phyloP scores from a whole-genome alignment of 768 basidiomycete species.

The Dictyophora rubrovolvata region DNA sequence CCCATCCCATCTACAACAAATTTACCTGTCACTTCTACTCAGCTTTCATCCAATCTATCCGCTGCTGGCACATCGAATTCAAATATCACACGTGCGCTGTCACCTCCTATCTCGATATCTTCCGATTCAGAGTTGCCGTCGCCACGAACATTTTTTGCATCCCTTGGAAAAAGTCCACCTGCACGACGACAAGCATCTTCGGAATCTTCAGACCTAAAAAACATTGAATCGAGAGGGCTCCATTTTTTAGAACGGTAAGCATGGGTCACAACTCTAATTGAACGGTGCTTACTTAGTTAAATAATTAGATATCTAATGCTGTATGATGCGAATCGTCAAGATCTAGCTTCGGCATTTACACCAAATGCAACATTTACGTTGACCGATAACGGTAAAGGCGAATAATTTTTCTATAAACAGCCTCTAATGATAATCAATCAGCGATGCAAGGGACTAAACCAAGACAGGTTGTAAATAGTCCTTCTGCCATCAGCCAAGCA shows the following conservation, averaged over 20 bases:
- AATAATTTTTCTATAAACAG: background rate
- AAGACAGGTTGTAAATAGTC: constrained; percentile 1
- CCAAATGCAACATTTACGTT: constrained; percentile 1
- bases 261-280: background rate
- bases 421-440: background rate
- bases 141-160: too few relatives aligned
- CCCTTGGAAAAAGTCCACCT: background rate
- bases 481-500: background rate
- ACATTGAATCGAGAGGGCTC: background rate
- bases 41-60: too few relatives aligned
- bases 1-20: too few relatives aligned
- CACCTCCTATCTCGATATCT: too few relatives aligned
- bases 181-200: background rate
- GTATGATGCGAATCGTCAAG: background rate
- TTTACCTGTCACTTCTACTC: too few relatives aligned
- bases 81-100: too few relatives aligned
- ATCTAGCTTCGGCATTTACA: background rate
- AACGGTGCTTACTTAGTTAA: background rate
- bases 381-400: background rate
- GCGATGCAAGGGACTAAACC: background rate
- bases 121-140: too few relatives aligned
- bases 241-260: constrained; percentile 7
- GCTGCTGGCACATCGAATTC: too few relatives aligned
- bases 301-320: constrained; percentile 2
- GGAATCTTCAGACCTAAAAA: background rate